Percentiles rank a stretch among this genome's conserved stretches.
phyloP scores from a whole-genome alignment of 345 rosid genomes.

The Turritis glabra region DNA sequence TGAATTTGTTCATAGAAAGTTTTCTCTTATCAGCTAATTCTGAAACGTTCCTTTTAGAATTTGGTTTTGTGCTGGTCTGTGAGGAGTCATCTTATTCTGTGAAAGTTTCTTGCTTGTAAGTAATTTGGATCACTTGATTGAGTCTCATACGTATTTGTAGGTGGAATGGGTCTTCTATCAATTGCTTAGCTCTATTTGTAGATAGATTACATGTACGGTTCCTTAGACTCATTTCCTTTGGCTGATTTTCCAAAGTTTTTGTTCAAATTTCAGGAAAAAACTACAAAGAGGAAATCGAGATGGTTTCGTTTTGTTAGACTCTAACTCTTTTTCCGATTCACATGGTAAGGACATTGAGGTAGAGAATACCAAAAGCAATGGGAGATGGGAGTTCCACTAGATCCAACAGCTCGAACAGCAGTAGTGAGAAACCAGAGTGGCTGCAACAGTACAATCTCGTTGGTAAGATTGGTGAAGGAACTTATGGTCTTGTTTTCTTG shows the following conservation, averaged over 20 bases:
- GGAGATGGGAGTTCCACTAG: constrained; percentile 53
- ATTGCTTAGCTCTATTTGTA: background rate
- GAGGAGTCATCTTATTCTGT: constrained; percentile 2
- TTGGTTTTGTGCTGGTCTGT: background rate
- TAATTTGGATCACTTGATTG: constrained; percentile 4
- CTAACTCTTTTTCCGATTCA: background rate
- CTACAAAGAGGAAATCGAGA: background rate
- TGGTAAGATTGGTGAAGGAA: constrained; percentile 99
- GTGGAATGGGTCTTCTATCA: constrained; percentile 2
- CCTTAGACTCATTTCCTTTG: background rate
- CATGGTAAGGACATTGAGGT: background rate
- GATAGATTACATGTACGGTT: background rate
- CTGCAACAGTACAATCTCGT: constrained; percentile 94
- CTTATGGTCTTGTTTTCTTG: constrained; percentile 96
- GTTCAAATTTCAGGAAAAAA: constrained; percentile 22
- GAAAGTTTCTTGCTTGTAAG: constrained; percentile 2
- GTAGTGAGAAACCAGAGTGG: constrained; percentile 90
- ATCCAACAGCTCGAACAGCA: constrained; percentile 39
- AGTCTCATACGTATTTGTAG: background rate
- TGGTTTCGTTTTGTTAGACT: constrained; percentile 24
- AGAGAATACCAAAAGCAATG: constrained; percentile 41
- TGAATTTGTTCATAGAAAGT: background rate
- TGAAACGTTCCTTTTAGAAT: background rate
- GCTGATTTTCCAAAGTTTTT: constrained; percentile 9
- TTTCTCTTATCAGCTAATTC: background rate